Percentiles rank a stretch among this genome's conserved stretches.
These are phyloP conservation scores for Aureobasidium sp. DNA, from an alignment of 2,329 filamentous ascomycete species.

Conservation along the genomic window DNA sequence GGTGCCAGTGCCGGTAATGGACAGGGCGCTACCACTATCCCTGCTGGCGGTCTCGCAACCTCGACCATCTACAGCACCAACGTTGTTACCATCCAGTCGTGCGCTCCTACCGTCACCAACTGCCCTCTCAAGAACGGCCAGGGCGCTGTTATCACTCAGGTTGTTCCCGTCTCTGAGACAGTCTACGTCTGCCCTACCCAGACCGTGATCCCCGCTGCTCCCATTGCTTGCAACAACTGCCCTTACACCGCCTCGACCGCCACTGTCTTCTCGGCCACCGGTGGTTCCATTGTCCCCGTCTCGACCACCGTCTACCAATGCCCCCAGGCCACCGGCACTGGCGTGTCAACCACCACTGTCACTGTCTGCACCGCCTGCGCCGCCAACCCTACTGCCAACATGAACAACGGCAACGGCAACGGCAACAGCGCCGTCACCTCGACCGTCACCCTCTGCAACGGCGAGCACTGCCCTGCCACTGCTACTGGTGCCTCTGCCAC, in stretches of 20 bases:
- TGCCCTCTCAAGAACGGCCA: conserved; percentile 5
- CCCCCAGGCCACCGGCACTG: background rate
- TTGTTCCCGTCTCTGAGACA: background rate
- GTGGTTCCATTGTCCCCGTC: background rate
- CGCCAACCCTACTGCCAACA: conserved; percentile 13
- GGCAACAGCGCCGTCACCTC: conserved; percentile 2
- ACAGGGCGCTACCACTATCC: background rate
- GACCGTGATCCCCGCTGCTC: background rate
- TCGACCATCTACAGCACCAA: conserved; percentile 17
- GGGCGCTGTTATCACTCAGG: background rate
- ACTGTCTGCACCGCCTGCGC: conserved; percentile 11
- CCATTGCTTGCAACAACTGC: conserved; percentile 14
- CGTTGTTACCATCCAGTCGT: conserved; percentile 17
- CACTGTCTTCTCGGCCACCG: conserved; percentile 11
- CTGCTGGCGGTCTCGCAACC: conserved; percentile 10
- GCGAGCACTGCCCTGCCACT: background rate
- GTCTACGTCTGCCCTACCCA: conserved; percentile 11
- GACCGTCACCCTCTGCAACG: conserved; percentile 14
- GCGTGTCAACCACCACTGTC: background rate
- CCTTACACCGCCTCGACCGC: conserved; percentile 8
- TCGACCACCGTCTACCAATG: background rate
- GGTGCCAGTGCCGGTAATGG: background rate
- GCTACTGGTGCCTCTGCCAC: background rate
- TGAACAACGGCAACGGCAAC: conserved; percentile 2
- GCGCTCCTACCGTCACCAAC: conserved; percentile 18